Evolutionary conservation across 2,329 filamentous ascomycete genomes (phyloP).

Genomic region (Paecilomyces niveus): DNA sequence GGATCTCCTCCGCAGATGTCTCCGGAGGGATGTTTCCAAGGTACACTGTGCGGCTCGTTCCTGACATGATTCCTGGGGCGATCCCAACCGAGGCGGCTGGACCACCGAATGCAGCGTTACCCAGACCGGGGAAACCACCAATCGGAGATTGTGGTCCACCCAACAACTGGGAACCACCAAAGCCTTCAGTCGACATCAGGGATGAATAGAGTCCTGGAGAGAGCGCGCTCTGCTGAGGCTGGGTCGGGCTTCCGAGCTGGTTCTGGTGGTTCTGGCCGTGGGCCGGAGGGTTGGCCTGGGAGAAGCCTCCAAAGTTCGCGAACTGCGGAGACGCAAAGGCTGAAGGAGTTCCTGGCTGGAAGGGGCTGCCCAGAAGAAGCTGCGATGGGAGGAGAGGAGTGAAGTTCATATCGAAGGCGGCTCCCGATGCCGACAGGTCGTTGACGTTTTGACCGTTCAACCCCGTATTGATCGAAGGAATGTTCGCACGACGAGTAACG

Average conservation of each 20-base stretch:
- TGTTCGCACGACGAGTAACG: conserved; percentile 73
- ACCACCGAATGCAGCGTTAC: conserved; percentile 52
- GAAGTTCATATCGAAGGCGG: conserved; percentile 96
- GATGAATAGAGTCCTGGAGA: conserved; percentile 78
- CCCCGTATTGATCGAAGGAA: conserved; percentile 88
- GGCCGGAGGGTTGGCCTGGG: conserved; percentile 49
- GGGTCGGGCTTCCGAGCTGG: conserved; percentile 66
- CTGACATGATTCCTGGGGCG: conserved; percentile 72
- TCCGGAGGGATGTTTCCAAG: conserved; percentile 97
- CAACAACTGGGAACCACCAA: conserved; percentile 71
- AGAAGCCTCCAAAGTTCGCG: conserved; percentile 72
- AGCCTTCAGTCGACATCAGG: conserved; percentile 77
- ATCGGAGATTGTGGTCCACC: conserved; percentile 82
- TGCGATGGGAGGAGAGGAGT: conserved; percentile 92
- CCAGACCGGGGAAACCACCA: conserved; percentile 60
- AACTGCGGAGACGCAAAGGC: conserved; percentile 90
- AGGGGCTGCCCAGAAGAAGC: conserved; percentile 88
- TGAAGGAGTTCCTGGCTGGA: conserved; percentile 88
- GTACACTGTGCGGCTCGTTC: conserved; percentile 94
- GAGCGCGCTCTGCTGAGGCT: conserved; percentile 58
- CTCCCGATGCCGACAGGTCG: conserved; percentile 80
- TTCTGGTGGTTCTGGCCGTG: conserved; percentile 52
- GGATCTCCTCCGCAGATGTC: conserved; percentile 91
- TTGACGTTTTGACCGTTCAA: conserved; percentile 52
- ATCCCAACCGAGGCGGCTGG: conserved; percentile 70